A percentile compares a stretch with the other conserved stretches of the same genome.
phyloP scores from a whole-genome alignment of 805 yeast genomes.

The Henningerozyma blattae region DNA sequence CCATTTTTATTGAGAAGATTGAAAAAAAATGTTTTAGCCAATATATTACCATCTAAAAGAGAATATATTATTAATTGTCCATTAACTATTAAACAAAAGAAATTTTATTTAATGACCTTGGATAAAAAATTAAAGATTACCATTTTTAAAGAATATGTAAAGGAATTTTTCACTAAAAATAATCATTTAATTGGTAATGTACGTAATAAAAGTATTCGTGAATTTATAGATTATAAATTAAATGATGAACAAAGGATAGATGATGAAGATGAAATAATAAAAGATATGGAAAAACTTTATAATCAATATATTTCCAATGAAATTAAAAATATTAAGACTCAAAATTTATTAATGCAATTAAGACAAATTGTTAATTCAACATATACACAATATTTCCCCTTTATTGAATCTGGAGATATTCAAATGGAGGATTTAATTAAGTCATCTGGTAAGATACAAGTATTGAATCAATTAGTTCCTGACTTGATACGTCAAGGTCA shows the following conservation, averaged over 20 bases:
- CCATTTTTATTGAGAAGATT: conserved; percentile 80
- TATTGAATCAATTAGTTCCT: conserved; percentile 51
- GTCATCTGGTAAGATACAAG: conserved; percentile 61
- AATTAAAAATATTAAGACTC: conserved; percentile 40
- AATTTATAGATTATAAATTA: conserved; percentile 31
- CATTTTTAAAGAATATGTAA: conserved; percentile 35
- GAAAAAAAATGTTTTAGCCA: conserved; percentile 56
- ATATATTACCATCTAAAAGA: conserved; percentile 71
- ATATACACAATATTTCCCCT: conserved; percentile 72
- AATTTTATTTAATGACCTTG: conserved; percentile 45
- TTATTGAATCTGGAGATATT: conserved; percentile 32
- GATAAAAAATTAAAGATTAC: conserved; percentile 32
- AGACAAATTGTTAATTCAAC: conserved; percentile 82
- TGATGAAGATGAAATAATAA: conserved; percentile 5
- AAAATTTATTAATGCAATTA: conserved; percentile 71
- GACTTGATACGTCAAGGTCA: conserved; percentile 40
- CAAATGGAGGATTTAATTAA: conserved; percentile 31
- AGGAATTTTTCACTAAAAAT: conserved; percentile 39
- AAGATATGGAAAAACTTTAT: conserved; percentile 18
- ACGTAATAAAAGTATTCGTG: conserved; percentile 27
- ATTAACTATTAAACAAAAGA: conserved; percentile 49
- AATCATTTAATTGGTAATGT: conserved; percentile 19
- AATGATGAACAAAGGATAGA: conserved; percentile 2
- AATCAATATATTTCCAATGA: conserved; percentile 27
- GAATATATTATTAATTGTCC: conserved; percentile 76